Percentiles rank a stretch among this genome's conserved stretches.
These are phyloP conservation scores for Gentiana dahurica DNA, from an alignment of 257 asterid genomes.

Conservation along the genomic window DNA sequence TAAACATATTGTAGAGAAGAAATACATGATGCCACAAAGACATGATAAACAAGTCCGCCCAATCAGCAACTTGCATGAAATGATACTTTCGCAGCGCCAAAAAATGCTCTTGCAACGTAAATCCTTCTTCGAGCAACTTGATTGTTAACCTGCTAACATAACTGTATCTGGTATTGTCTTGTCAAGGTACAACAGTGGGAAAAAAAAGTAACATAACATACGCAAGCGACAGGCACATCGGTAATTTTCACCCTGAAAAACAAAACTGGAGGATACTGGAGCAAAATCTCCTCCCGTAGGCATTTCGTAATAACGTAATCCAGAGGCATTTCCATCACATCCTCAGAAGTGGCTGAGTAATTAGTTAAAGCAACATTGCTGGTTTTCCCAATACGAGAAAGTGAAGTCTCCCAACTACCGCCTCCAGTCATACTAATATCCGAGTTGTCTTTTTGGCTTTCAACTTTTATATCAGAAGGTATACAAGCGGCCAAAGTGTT, in stretches of 20 bases:
- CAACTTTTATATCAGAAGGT: slow-evolving; percentile 22
- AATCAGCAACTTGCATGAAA: slow-evolving; percentile 95
- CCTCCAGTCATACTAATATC: slow-evolving; percentile 42
- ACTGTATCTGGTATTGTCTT: slow-evolving; percentile 48
- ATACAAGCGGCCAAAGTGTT: slow-evolving; percentile 18
- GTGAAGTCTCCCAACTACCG: slow-evolving; percentile 78
- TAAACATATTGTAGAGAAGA: slow-evolving; percentile 15
- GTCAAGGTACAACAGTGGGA: too few species aligned
- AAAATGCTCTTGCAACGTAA: slow-evolving; percentile 80
- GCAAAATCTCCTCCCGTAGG: slow-evolving; percentile 70
- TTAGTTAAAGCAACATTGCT: slow-evolving; percentile 21
- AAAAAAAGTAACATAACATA: too few species aligned
- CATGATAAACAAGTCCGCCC: slow-evolving; percentile 92
- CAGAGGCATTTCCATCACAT: slow-evolving; percentile 70
- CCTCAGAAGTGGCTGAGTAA: slow-evolving; percentile 30
- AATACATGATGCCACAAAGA: slow-evolving; percentile 78
- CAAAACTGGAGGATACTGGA: slow-evolving; percentile 72
- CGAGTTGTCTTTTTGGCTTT: slow-evolving; percentile 16
- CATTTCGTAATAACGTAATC: slow-evolving; percentile 82
- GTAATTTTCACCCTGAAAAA: too few species aligned
- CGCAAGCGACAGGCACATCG: too few species aligned
- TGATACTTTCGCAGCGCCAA: slow-evolving; percentile 73
- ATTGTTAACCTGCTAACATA: slow-evolving; percentile 82
- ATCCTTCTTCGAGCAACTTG: slow-evolving; percentile 82
- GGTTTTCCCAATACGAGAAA: slow-evolving; percentile 42